Evolutionary conservation across 768 basidiomycete species (phyloP).

Genomic region (Hericium coralloides): DNA sequence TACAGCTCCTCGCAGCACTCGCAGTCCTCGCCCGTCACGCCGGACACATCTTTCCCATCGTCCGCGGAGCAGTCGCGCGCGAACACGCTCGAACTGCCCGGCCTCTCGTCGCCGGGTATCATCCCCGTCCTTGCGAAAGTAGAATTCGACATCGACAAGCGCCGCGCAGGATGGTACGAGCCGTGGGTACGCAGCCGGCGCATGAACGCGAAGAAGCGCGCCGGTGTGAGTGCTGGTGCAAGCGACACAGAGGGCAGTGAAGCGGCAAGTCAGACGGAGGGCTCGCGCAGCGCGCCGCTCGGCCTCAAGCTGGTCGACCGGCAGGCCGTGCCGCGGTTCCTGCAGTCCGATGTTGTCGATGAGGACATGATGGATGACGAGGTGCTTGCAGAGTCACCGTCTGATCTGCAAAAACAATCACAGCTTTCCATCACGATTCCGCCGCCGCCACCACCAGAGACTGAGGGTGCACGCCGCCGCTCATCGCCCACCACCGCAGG

Average conservation of each 20-base stretch:
- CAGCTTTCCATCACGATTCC: slow-evolving; percentile 31
- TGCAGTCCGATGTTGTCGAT: slow-evolving; percentile 13
- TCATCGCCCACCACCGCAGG: slow-evolving; percentile 27
- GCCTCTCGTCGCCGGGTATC: slow-evolving; percentile 51
- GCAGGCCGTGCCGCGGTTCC: slow-evolving; percentile 23
- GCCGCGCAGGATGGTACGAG: slow-evolving; percentile 79
- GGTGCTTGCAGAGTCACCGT: slow-evolving; percentile 29
- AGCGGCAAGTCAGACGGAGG: slow-evolving; percentile 17
- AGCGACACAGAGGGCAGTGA: slow-evolving; percentile 16
- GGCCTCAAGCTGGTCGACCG: slow-evolving; percentile 40
- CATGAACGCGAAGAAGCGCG: slow-evolving; percentile 50
- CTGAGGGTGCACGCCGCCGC: slow-evolving; percentile 16
- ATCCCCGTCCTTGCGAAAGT: slow-evolving; percentile 88
- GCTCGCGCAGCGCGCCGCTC: slow-evolving; percentile 28
- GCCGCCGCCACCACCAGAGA: slow-evolving; percentile 22
- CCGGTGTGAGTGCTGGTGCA: slow-evolving; percentile 9
- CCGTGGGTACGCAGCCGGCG: slow-evolving; percentile 67
- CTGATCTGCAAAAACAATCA: slow-evolving; percentile 29
- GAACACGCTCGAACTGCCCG: slow-evolving; percentile 54
- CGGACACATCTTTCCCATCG: slow-evolving; percentile 21
- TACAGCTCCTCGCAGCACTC: slow-evolving; percentile 13
- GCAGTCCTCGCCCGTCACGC: slow-evolving; percentile 18
- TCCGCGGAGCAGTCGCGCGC: slow-evolving; percentile 27
- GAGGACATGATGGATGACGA: slow-evolving; percentile 14
- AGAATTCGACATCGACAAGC: slow-evolving; percentile 86